These are phyloP conservation scores for Ceratonia siliqua DNA, from an alignment of 306 rosid genomes.

Conservation along the genomic window DNA sequence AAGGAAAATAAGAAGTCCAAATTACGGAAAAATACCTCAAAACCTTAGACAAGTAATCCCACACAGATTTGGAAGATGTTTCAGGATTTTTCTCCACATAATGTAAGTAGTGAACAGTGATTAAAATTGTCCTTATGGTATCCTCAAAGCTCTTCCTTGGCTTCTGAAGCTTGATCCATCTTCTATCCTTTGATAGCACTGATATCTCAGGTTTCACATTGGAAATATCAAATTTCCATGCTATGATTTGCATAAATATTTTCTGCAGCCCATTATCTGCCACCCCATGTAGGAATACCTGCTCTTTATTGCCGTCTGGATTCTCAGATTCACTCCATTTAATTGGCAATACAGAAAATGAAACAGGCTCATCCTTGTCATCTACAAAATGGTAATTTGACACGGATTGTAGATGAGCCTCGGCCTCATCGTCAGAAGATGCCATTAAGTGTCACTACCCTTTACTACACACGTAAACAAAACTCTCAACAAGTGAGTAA, in stretches of 20 bases:
- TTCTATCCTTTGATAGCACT: conserved; percentile 60
- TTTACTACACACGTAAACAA: conserved; percentile 30
- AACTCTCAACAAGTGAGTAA: background rate
- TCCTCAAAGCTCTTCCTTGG: conserved; percentile 79
- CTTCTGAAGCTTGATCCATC: conserved; percentile 76
- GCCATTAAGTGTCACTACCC: too few species aligned
- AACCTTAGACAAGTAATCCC: conserved; percentile 69
- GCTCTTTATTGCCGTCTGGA: conserved; percentile 31
- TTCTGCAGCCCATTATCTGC: conserved; percentile 73
- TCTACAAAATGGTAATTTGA: conserved; percentile 71
- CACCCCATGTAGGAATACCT: conserved; percentile 57
- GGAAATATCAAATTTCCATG: conserved; percentile 80
- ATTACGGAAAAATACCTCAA: conserved; percentile 56
- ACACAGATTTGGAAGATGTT: conserved; percentile 55
- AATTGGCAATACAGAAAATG: conserved; percentile 70
- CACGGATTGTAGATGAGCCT: conserved; percentile 46
- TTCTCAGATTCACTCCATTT: conserved; percentile 59
- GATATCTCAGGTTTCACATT: conserved; percentile 60
- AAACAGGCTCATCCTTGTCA: conserved; percentile 50
- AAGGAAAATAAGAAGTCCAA: background rate
- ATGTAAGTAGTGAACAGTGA: conserved; percentile 67
- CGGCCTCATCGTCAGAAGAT: conserved; percentile 82
- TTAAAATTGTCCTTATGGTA: conserved; percentile 57
- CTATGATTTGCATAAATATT: conserved; percentile 58
- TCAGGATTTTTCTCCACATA: conserved; percentile 60